Evolutionary conservation across 345 rosid species (phyloP).

Genomic region (Rhizophora apiculata): DNA sequence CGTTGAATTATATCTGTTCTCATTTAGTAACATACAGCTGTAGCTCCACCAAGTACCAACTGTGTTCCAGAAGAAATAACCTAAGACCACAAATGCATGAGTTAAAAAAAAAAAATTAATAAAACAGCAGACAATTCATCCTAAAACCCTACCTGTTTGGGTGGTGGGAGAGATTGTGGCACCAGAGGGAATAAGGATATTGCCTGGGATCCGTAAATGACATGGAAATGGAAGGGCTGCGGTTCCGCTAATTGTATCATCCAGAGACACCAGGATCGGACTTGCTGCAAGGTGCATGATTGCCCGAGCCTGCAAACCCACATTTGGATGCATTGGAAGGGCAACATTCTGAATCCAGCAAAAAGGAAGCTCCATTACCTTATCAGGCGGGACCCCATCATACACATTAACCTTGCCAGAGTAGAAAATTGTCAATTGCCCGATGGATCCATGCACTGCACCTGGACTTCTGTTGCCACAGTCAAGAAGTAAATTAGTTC

Average conservation of each 20-base stretch:
- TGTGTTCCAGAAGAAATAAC: not conserved
- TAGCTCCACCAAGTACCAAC: not conserved
- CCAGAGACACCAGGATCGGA: slow-evolving; percentile 53
- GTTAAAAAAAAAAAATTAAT: not conserved
- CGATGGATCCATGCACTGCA: slow-evolving; percentile 38
- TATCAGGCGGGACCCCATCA: slow-evolving; percentile 73
- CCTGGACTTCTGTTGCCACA: slow-evolving; percentile 47
- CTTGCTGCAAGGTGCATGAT: slow-evolving; percentile 81
- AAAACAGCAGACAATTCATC: slow-evolving; percentile 12
- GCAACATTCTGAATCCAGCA: slow-evolving; percentile 38
- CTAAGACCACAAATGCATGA: not conserved
- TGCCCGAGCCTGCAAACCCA: slow-evolving; percentile 73
- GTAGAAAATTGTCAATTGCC: slow-evolving; percentile 92
- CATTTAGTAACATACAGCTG: not conserved
- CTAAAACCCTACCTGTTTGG: slow-evolving; percentile 52
- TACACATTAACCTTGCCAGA: slow-evolving; percentile 88
- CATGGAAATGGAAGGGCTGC: slow-evolving; percentile 35
- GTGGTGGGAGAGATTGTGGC: slow-evolving; percentile 37
- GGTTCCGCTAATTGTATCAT: slow-evolving; percentile 36
- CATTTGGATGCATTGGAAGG: slow-evolving; percentile 37
- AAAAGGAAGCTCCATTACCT: slow-evolving; percentile 56
- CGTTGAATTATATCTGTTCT: not conserved
- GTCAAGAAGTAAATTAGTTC: slow-evolving; percentile 11
- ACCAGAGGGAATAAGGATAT: slow-evolving; percentile 35
- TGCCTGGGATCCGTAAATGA: slow-evolving; percentile 31